Evolutionary conservation across 2,329 filamentous ascomycete species (phyloP).

Genomic region (Neofusicoccum laricinum): DNA sequence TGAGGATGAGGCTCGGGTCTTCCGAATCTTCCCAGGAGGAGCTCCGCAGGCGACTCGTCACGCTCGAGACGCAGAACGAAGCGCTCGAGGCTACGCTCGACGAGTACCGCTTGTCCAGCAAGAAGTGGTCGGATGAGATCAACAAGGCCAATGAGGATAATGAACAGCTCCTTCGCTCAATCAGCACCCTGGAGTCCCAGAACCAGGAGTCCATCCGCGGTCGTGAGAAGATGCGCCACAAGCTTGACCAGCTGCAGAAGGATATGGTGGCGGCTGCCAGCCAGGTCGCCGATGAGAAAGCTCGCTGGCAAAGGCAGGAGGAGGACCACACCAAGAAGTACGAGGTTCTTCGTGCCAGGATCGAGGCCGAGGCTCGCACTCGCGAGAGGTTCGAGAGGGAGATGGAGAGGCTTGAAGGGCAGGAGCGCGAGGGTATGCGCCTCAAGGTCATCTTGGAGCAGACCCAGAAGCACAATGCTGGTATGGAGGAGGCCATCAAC

Average conservation of each 20-base stretch:
- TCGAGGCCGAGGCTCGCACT: slow-evolving; percentile 44
- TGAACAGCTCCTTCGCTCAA: slow-evolving; percentile 69
- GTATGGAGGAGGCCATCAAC: slow-evolving; percentile 59
- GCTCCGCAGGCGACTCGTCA: slow-evolving; percentile 12
- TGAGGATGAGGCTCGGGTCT: slow-evolving; percentile 34
- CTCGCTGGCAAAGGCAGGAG: slow-evolving; percentile 68
- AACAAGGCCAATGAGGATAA: slow-evolving; percentile 54
- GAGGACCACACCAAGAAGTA: slow-evolving; percentile 55
- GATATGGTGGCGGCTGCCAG: slow-evolving; percentile 78
- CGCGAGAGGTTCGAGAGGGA: slow-evolving; percentile 46
- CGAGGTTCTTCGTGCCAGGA: slow-evolving; percentile 53
- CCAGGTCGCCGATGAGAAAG: slow-evolving; percentile 80
- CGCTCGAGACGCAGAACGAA: slow-evolving; percentile 49
- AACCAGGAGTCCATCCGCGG: slow-evolving; percentile 83
- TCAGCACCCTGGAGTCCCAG: slow-evolving; percentile 72
- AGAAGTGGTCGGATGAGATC: slow-evolving; percentile 58
- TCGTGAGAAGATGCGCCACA: slow-evolving; percentile 77
- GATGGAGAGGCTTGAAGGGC: slow-evolving; percentile 42
- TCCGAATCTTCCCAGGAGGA: slow-evolving; percentile 25
- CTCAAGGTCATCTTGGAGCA: slow-evolving; percentile 71
- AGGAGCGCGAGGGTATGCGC: slow-evolving; percentile 74
- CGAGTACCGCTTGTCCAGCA: slow-evolving; percentile 60
- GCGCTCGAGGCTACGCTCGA: slow-evolving; percentile 60
- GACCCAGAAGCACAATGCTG: slow-evolving; percentile 57
- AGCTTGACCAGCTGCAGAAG: slow-evolving; percentile 80